Conservation (phyloP, 2,329 filamentous ascomycete genomes). For the Aureobasidium sp. region DNA sequence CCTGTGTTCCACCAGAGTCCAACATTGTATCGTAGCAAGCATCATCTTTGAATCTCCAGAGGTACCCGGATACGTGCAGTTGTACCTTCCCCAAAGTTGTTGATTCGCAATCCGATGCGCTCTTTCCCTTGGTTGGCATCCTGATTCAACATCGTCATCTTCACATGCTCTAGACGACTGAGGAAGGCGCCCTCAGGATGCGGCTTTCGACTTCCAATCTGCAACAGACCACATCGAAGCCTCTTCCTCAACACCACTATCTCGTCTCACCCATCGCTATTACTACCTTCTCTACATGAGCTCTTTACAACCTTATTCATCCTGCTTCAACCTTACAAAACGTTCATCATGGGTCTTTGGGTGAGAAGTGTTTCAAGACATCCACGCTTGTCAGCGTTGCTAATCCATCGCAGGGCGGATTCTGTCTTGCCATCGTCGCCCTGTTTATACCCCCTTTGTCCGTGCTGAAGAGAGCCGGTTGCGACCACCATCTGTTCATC, state of each 20-base stretch:
- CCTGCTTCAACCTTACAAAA: not conserved
- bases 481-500: conserved; percentile 73
- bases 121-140: not conserved
- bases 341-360: not conserved
- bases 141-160: not conserved
- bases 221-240: not conserved
- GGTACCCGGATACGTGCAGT: not conserved
- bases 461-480: conserved; percentile 84
- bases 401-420: conserved; percentile 15
- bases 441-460: conserved; percentile 79
- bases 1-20: no score
- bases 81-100: not conserved
- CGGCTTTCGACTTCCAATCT: no score
- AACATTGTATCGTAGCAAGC: no score
- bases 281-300: not conserved
- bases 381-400: no score
- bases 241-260: not conserved
- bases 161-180: not conserved
- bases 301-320: not conserved
- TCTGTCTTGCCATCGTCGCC: conserved; percentile 51
- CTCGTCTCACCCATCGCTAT: not conserved
- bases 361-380: no score
- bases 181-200: not conserved
- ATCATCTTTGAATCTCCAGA: no score
- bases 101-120: not conserved